These are phyloP conservation scores for Backusella tarrabulga DNA, from an alignment of 192 early-diverging fungal genomes.

Conservation along the genomic window DNA sequence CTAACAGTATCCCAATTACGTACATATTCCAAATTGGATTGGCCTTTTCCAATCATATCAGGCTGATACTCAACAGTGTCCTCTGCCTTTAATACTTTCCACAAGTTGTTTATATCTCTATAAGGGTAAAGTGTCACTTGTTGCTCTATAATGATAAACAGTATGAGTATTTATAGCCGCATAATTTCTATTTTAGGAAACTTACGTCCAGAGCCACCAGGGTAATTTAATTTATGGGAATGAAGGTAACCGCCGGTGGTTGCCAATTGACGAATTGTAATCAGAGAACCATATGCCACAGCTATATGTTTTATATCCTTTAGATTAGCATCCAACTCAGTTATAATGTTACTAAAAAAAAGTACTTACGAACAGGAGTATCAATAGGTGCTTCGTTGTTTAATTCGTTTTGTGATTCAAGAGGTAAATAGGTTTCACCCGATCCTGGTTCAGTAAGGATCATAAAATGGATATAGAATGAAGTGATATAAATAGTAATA, in stretches of 20 bases:
- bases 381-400: constrained; percentile 58
- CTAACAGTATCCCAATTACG: constrained; percentile 75
- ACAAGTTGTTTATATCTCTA: constrained; percentile 83
- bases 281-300: constrained; percentile 59
- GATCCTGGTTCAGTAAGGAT: constrained; percentile 77
- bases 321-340: neutral
- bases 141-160: constrained; percentile 56
- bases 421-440: constrained; percentile 91
- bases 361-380: constrained; percentile 45
- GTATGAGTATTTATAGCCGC: constrained; percentile 28
- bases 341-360: neutral
- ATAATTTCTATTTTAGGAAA: neutral
- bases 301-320: constrained; percentile 37
- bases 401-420: constrained; percentile 83
- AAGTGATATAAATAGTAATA: constrained; percentile 71
- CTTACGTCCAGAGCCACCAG: constrained; percentile 67
- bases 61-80: constrained; percentile 14
- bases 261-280: constrained; percentile 65
- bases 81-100: constrained; percentile 51
- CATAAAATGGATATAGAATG: constrained; percentile 90
- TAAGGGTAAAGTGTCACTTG: constrained; percentile 76
- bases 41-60: constrained; percentile 1
- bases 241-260: constrained; percentile 80
- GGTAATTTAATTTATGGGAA: constrained; percentile 65
- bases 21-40: constrained; percentile 49